Percentiles rank a stretch among this genome's conserved stretches.
phyloP scores from a whole-genome alignment of 257 asterid genomes.

The Lycium barbarum region DNA sequence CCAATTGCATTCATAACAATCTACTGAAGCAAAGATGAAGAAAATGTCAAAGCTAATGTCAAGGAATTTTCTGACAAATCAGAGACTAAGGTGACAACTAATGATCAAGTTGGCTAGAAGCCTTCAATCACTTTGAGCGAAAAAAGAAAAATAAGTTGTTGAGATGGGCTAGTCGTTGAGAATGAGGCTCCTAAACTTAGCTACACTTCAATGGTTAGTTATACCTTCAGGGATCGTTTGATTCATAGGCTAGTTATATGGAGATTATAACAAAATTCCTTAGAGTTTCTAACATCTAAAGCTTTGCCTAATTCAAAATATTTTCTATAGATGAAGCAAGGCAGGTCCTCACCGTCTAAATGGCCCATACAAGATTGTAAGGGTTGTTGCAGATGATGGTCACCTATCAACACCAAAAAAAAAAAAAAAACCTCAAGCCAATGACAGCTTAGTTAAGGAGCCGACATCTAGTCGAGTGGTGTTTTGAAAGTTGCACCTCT shows the following conservation, averaged over 20 bases:
- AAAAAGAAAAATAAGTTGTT: not conserved
- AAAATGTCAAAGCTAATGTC: too few species aligned
- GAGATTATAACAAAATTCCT: not conserved
- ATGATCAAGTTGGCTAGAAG: not conserved
- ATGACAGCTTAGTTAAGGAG: not conserved
- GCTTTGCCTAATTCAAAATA: not conserved
- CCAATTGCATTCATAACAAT: not conserved
- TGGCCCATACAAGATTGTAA: slow-evolving; percentile 17
- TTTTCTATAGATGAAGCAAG: slow-evolving; percentile 52
- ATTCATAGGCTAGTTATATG: not conserved
- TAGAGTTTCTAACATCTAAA: not conserved
- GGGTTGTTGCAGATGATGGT: slow-evolving; percentile 31
- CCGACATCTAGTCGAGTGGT: slow-evolving; percentile 21
- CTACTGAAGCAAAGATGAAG: not conserved
- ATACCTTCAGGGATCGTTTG: not conserved
- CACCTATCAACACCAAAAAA: not conserved
- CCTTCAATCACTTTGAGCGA: not conserved
- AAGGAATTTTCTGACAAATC: too few species aligned
- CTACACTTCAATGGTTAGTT: slow-evolving; percentile 34
- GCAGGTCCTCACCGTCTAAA: slow-evolving; percentile 35
- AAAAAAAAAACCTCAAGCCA: not conserved
- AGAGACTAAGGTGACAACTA: not conserved
- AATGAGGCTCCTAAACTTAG: not conserved
- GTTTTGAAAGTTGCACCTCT: slow-evolving; percentile 25
- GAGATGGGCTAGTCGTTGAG: not conserved